Percentiles rank a stretch among this genome's conserved stretches.
phyloP scores from a whole-genome alignment of 371 early-diverging fungal genomes.

The Neoconidiobolus thromboides region DNA sequence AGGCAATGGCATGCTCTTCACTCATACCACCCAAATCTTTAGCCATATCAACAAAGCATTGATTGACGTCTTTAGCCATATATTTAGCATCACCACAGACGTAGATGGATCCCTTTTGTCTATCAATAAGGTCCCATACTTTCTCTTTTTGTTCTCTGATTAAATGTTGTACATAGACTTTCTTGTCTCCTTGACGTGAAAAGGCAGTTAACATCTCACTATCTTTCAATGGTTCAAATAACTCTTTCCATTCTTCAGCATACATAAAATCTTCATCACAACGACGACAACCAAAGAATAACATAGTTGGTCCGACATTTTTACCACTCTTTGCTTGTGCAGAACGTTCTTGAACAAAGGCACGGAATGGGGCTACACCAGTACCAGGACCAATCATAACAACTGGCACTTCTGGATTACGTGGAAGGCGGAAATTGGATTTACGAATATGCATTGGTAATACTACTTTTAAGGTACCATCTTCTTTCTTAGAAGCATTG shows the following conservation, averaged over 20 bases:
- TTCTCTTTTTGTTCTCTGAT: constrained; percentile 34
- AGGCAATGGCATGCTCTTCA: constrained; percentile 47
- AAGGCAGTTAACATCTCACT: constrained; percentile 60
- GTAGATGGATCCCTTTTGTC: constrained; percentile 59
- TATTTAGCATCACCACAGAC: constrained; percentile 91
- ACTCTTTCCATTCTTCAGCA: constrained; percentile 50
- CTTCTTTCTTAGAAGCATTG: constrained; percentile 13
- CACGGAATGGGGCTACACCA: constrained; percentile 94
- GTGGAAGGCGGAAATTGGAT: constrained; percentile 73
- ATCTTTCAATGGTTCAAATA: constrained; percentile 32
- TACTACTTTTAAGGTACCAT: constrained; percentile 15
- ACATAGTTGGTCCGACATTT: constrained; percentile 54
- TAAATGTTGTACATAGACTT: constrained; percentile 79
- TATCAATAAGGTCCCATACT: constrained; percentile 56
- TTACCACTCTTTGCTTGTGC: constrained; percentile 27
- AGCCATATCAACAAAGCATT: constrained; percentile 46
- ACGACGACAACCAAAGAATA: constrained; percentile 87
- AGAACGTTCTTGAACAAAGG: constrained; percentile 79
- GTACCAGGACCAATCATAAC: constrained; percentile 97
- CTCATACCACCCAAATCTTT: constrained; percentile 38
- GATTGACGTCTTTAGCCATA: constrained; percentile 87
- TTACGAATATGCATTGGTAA: constrained; percentile 75
- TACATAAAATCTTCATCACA: constrained; percentile 72
- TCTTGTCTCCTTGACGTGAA: constrained; percentile 54
- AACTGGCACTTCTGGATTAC: constrained; percentile 55